Percentiles rank a stretch among this genome's conserved stretches.
These are phyloP conservation scores for Termitomyces eurrhizus DNA, from an alignment of 768 basidiomycete species.

Conservation along the genomic window DNA sequence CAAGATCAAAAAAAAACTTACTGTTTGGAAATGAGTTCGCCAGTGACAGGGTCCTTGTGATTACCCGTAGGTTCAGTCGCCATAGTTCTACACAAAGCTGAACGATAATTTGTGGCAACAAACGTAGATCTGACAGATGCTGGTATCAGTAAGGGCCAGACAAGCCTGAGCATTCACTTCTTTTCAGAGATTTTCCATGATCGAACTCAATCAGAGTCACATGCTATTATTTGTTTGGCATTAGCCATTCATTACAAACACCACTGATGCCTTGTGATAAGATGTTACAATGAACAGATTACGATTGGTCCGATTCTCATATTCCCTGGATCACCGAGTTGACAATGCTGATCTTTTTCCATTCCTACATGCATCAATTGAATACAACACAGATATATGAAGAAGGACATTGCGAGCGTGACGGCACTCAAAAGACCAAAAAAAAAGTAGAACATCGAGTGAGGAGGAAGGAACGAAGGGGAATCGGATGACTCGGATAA, in stretches of 20 bases:
- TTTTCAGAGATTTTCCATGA: constrained; percentile 16
- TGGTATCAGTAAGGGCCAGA: constrained; percentile 21
- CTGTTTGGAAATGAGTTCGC: constrained; percentile 97
- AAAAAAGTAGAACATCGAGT: constrained; percentile 10
- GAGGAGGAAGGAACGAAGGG: constrained; percentile 1
- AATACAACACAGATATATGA: constrained; percentile 21
- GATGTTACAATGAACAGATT: background rate
- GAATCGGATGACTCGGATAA: constrained; percentile 18
- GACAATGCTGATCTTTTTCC: constrained; percentile 16
- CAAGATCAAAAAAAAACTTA: constrained; percentile 36
- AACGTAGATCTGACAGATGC: constrained; percentile 10
- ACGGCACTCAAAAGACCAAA: constrained; percentile 7
- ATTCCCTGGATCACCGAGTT: background rate
- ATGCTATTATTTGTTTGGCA: constrained; percentile 8
- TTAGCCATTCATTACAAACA: background rate
- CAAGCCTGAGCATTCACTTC: constrained; percentile 30
- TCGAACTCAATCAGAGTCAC: constrained; percentile 10
- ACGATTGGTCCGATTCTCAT: background rate
- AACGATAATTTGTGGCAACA: constrained; percentile 2
- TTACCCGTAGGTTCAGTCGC: constrained; percentile 41
- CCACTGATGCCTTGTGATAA: background rate
- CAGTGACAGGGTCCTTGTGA: constrained; percentile 83
- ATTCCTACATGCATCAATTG: constrained; percentile 22
- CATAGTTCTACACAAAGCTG: constrained; percentile 26
- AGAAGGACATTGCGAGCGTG: constrained; percentile 13